Evolutionary conservation across 1,139 yeast genomes (phyloP).

Genomic region (Blastobotrys aristatus): DNA sequence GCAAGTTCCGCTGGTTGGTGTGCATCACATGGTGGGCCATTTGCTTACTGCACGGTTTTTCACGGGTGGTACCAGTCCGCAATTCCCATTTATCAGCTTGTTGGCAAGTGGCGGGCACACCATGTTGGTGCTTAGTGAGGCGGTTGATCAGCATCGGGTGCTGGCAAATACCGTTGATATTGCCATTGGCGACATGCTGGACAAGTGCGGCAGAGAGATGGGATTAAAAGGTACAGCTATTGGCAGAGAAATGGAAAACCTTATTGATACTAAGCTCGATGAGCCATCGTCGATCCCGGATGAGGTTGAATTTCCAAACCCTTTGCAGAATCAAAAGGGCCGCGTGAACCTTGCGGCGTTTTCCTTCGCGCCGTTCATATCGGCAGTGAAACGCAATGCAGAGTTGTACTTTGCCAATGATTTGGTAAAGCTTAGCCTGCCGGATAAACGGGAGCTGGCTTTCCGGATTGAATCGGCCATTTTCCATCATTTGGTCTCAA

Average conservation of each 20-base stretch:
- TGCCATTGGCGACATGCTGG: constrained; percentile 91
- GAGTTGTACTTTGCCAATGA: constrained; percentile 11
- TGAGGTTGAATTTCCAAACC: constrained; percentile 45
- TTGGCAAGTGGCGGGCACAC: constrained; percentile 96
- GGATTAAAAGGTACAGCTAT: constrained; percentile 80
- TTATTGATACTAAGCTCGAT: constrained; percentile 39
- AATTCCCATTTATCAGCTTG: constrained; percentile 74
- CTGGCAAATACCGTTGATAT: constrained; percentile 76
- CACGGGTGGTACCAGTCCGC: constrained; percentile 43
- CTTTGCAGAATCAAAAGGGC: constrained; percentile 47
- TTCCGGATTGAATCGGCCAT: constrained; percentile 58
- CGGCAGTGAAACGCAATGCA: constrained; percentile 38
- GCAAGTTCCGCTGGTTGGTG: constrained; percentile 75
- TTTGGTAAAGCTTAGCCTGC: constrained; percentile 20
- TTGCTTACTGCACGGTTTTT: constrained; percentile 58
- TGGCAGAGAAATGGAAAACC: constrained; percentile 73
- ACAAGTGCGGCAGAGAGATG: constrained; percentile 83
- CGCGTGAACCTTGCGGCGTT: constrained; percentile 47
- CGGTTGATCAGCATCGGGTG: constrained; percentile 62
- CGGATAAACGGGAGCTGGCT: constrained; percentile 43
- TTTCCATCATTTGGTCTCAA: constrained; percentile 65
- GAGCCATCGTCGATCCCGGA: constrained; percentile 22
- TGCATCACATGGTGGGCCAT: constrained; percentile 96
- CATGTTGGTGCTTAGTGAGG: constrained; percentile 64
- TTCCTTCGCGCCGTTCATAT: constrained; percentile 75